Base-by-base conservation (phyloP, 2,329 filamentous ascomycete species). In the Bimuria novae-zelandiae region DNA sequence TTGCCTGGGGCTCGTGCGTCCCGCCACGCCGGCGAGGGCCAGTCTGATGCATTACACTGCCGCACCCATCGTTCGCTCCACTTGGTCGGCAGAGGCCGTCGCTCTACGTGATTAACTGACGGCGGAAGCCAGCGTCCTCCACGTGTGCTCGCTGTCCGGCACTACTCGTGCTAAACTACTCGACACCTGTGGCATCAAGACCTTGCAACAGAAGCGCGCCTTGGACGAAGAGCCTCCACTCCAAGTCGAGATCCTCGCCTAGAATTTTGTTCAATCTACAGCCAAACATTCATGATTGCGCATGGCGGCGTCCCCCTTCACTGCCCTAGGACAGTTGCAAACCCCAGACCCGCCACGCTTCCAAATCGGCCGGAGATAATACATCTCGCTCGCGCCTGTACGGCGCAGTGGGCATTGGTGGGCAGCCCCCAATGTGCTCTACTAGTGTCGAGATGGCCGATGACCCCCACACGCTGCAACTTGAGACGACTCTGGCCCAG, bases 391-490 rank as follows among this genome's bases (percentile, higher is more conserved):
- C 51, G 29, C 45, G n/a, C 41, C 19, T 29, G 17, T 33, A 33
- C n/a, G n/a, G 25, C 35, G 21, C 49, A 37, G 52, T 54, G 53
- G n/a, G 29, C 33, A 35, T 37, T 59, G 54, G 40, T 42, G 17
- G 32, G 22, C 30, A 42, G 27, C 52, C 50, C 40, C 49, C 67
- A 69, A 67, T 69, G 48, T 54, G 42, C 53, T 60, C 60, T 59
- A 51, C 63, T 62, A 61, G 63, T 64, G 56, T 61, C 57, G 64
- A 57, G 60, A 54, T 62, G 55, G 56, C 58, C 49, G 48, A 50
- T 52, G 56, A 62, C 65, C 69, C 69, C 67, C 67, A 70, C 69
- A 68, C 63, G 55, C 55, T 43, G 52, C 53, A 44, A 64, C 65
- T 60, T 67, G 63, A 70, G 62, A 67, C 65, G 55, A 56, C 55